Evolutionary conservation across 2,329 filamentous ascomycete species (phyloP).

Genomic region (Xenoacremonium recifei): DNA sequence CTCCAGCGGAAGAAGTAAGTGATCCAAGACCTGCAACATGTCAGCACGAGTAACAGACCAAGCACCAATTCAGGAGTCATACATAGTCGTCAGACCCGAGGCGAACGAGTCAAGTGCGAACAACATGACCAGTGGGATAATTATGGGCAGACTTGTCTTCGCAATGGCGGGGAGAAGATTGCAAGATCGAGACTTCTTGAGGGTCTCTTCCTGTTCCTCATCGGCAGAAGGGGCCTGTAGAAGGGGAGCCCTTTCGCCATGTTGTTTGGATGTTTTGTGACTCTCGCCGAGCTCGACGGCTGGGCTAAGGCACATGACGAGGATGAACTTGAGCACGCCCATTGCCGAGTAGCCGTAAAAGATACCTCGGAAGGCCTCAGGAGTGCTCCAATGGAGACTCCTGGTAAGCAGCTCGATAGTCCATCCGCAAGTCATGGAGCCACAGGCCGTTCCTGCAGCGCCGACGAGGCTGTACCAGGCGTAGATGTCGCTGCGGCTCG

Average conservation of each 20-base stretch:
- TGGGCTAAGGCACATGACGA: slow-evolving; percentile 49
- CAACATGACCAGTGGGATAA: slow-evolving; percentile 63
- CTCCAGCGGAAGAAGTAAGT: slow-evolving; percentile 54
- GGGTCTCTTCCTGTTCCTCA: background rate
- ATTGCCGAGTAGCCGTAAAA: slow-evolving; percentile 43
- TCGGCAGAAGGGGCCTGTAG: slow-evolving; percentile 4
- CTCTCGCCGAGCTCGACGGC: slow-evolving; percentile 39
- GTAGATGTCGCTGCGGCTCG: slow-evolving; percentile 53
- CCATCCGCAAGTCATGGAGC: slow-evolving; percentile 60
- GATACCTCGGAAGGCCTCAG: slow-evolving; percentile 51
- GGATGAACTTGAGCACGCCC: slow-evolving; percentile 54
- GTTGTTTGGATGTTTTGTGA: background rate
- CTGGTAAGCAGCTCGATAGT: slow-evolving; percentile 49
- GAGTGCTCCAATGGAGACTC: slow-evolving; percentile 39
- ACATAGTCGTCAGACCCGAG: slow-evolving; percentile 66
- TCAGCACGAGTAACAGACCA: slow-evolving; percentile 12
- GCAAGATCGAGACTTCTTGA: background rate
- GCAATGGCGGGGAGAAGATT: slow-evolving; percentile 57
- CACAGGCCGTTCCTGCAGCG: slow-evolving; percentile 58
- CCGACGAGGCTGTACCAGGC: slow-evolving; percentile 62
- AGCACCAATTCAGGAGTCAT: background rate
- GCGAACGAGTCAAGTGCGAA: slow-evolving; percentile 70
- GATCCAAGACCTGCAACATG: slow-evolving; percentile 53
- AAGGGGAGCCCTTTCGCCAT: slow-evolving; percentile 26
- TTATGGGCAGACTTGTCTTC: slow-evolving; percentile 48